A percentile compares a stretch with the other conserved stretches of the same genome.
Evolutionary conservation across 2,329 filamentous ascomycete genomes (phyloP).

Genomic region (Alternaria burnsii): DNA sequence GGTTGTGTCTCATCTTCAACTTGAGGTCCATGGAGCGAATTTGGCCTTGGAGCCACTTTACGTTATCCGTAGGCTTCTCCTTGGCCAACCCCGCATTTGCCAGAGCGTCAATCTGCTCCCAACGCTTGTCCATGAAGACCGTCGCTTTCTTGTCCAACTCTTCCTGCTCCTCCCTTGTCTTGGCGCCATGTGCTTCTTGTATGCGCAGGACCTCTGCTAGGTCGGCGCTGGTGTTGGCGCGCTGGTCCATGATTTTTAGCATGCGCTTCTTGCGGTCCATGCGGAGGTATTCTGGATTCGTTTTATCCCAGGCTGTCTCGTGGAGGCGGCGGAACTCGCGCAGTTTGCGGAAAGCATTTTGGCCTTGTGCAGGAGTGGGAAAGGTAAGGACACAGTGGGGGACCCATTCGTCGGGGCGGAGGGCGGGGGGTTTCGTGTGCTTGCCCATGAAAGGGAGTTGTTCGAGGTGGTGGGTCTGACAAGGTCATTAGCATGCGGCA

Average conservation of each 20-base stretch:
- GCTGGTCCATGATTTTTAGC: slow-evolving; percentile 69
- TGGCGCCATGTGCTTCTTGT: slow-evolving; percentile 53
- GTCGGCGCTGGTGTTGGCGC: slow-evolving; percentile 69
- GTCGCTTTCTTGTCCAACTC: slow-evolving; percentile 26
- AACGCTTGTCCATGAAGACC: slow-evolving; percentile 32
- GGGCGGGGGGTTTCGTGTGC: slow-evolving; percentile 65
- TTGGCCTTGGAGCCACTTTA: slow-evolving; percentile 39
- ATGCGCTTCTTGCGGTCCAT: slow-evolving; percentile 60
- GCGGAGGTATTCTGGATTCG: slow-evolving; percentile 52
- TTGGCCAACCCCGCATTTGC: slow-evolving; percentile 27
- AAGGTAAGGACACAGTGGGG: slow-evolving; percentile 68
- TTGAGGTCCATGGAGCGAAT: slow-evolving; percentile 34
- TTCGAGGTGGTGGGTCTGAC: slow-evolving; percentile 61
- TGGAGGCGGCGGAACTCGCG: slow-evolving; percentile 56
- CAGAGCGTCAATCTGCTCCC: slow-evolving; percentile 33
- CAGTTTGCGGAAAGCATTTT: slow-evolving; percentile 60
- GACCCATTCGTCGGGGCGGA: slow-evolving; percentile 70
- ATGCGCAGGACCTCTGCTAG: slow-evolving; percentile 63
- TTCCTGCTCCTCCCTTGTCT: slow-evolving; percentile 28
- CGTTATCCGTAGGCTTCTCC: slow-evolving; percentile 26
- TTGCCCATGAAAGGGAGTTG: slow-evolving; percentile 71
- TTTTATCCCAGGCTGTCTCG: slow-evolving; percentile 63
- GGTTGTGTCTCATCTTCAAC: slow-evolving; percentile 37
- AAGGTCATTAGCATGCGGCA: neutral
- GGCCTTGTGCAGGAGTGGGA: slow-evolving; percentile 58